Percentiles rank a stretch among this genome's conserved stretches.
Evolutionary conservation across 164 flowering plant genomes (phyloP).

Genomic region (Berberis thunbergii): DNA sequence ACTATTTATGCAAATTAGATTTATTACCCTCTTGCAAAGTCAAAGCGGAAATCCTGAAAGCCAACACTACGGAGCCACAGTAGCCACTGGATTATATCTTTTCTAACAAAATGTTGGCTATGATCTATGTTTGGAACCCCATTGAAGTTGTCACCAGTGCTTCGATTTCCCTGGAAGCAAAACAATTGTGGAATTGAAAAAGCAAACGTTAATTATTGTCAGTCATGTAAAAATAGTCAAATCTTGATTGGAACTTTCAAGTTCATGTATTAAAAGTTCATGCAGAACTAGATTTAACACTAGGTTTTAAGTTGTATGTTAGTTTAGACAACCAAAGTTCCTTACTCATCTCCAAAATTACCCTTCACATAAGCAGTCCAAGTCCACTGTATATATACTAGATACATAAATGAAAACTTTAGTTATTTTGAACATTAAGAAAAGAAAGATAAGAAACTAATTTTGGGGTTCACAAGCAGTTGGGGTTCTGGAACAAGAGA

Average conservation of each 20-base stretch:
- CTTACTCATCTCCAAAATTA: too few relatives aligned
- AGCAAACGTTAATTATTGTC: too few relatives aligned
- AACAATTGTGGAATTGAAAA: not conserved
- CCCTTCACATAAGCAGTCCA: too few relatives aligned
- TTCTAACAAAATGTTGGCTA: slow-evolving; percentile 64
- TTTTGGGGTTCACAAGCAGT: too few relatives aligned
- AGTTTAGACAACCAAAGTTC: too few relatives aligned
- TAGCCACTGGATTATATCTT: slow-evolving; percentile 71
- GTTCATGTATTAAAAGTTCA: not conserved
- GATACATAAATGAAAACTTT: too few relatives aligned
- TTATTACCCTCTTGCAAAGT: slow-evolving; percentile 86
- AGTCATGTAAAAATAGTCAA: not conserved
- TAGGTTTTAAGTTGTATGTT: too few relatives aligned
- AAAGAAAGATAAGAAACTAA: too few relatives aligned
- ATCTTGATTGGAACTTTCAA: slow-evolving; percentile 1
- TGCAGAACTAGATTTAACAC: not conserved
- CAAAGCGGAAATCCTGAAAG: slow-evolving; percentile 95
- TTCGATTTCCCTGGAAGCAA: slow-evolving; percentile 56
- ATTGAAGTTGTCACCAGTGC: slow-evolving; percentile 86
- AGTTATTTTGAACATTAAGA: too few relatives aligned
- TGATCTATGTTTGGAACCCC: slow-evolving; percentile 95
- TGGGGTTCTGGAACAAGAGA: not conserved
- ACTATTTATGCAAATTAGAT: not conserved
- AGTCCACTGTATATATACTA: too few relatives aligned
- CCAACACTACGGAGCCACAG: slow-evolving; percentile 73